Conservation (phyloP, 306 rosid species). For the Pachyrhizus erosus region DNA sequence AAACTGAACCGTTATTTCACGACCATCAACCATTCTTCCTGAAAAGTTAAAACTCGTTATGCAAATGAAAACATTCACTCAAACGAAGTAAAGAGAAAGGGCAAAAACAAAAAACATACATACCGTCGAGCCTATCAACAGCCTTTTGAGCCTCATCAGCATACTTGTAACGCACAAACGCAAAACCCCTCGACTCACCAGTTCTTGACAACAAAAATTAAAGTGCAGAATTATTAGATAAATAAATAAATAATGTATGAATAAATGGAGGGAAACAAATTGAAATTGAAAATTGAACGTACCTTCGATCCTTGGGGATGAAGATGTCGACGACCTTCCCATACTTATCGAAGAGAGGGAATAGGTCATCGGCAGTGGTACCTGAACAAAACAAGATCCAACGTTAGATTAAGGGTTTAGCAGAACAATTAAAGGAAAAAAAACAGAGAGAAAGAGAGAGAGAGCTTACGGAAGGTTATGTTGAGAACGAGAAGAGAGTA, state of each 20-base stretch:
- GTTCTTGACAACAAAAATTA: conserved; percentile 51
- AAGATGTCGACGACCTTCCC: conserved; percentile 94
- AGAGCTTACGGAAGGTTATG: conserved; percentile 76
- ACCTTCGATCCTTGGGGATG: conserved; percentile 95
- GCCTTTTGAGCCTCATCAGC: conserved; percentile 94
- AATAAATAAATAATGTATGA: neutral
- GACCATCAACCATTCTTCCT: conserved; percentile 94
- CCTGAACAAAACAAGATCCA: conserved; percentile 42
- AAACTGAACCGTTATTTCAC: conserved; percentile 93
- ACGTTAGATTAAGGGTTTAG: conserved; percentile 4
- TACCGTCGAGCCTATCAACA: conserved; percentile 91
- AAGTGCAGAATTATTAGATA: neutral
- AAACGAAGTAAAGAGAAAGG: neutral
- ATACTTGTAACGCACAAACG: conserved; percentile 91
- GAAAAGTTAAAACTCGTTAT: neutral
- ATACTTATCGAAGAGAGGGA: conserved; percentile 84
- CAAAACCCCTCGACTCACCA: conserved; percentile 92
- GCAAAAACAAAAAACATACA: neutral
- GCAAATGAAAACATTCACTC: neutral
- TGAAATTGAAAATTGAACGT: neutral
- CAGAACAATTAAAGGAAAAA: neutral
- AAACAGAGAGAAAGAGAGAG: neutral
- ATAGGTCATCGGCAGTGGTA: conserved; percentile 86
- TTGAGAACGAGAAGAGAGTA: conserved; percentile 97
- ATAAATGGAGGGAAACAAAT: neutral